These are phyloP conservation scores for Tetrahymena malaccensis DNA, from an alignment of 73 alveolate genomes.

Conservation along the genomic window DNA sequence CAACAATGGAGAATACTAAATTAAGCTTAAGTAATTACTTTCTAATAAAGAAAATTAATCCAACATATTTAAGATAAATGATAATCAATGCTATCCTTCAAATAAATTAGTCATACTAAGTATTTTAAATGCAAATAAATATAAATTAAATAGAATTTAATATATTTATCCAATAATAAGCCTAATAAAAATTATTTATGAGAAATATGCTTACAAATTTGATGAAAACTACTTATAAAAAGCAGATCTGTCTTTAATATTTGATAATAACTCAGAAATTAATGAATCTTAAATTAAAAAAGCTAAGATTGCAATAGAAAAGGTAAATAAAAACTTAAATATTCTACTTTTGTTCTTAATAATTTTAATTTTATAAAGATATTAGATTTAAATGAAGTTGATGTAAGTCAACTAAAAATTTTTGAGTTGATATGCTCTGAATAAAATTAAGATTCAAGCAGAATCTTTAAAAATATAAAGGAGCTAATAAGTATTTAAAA, in stretches of 20 bases:
- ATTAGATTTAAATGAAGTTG: not conserved
- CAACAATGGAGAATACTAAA: not conserved
- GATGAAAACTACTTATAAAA: not conserved
- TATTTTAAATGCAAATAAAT: not conserved
- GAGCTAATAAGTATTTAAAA: not conserved
- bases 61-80: no score
- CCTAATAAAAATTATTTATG: not conserved
- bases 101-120: no score
- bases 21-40: no score
- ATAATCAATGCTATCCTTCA: not conserved
- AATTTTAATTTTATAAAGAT: not conserved
- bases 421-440: not conserved
- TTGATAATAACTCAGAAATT: not conserved
- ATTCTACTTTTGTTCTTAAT: no score
- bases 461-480: not conserved
- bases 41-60: not conserved
- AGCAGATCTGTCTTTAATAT: not conserved
- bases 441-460: not conserved
- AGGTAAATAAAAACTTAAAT: not conserved
- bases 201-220: not conserved
- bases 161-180: not conserved
- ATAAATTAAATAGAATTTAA: not conserved
- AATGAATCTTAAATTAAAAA: not conserved
- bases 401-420: not conserved
- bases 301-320: not conserved